phyloP scores from a whole-genome alignment of 139 green algal genomes.

The Chlamydomonas sphaeroides region DNA sequence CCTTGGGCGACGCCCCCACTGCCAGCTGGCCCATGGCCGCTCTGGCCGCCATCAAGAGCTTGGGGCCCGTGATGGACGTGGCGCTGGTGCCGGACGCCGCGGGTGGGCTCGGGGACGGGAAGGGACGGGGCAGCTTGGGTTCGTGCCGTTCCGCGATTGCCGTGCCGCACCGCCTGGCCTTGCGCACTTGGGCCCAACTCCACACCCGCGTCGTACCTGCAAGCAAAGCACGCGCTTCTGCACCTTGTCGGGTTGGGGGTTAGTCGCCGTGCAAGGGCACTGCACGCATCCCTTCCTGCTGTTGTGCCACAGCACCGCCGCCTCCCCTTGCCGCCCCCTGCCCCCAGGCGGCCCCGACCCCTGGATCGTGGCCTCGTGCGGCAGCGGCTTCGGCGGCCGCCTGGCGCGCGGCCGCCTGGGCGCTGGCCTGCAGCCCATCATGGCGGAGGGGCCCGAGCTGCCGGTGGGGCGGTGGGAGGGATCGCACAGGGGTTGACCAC shows the following conservation, averaged over 20 bases:
- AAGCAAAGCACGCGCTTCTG: no score
- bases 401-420: slow-evolving; percentile 35
- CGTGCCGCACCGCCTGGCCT: background rate
- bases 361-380: slow-evolving; percentile 37
- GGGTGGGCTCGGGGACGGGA: slow-evolving; percentile 8
- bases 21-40: slow-evolving; percentile 35
- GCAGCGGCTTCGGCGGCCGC: slow-evolving; percentile 24
- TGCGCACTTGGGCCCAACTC: no score
- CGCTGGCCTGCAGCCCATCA: slow-evolving; percentile 37
- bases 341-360: slow-evolving; percentile 31
- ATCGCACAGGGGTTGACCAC: background rate
- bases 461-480: slow-evolving; percentile 17
- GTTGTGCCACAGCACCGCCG: no score
- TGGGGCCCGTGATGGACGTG: slow-evolving; percentile 47
- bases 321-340: background rate
- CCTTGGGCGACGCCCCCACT: no score
- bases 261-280: no score
- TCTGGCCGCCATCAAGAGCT: slow-evolving; percentile 47
- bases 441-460: slow-evolving; percentile 32
- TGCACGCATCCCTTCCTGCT: no score
- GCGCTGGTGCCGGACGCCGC: slow-evolving; percentile 37
- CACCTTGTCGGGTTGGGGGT: no score
- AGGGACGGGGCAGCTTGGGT: no score
- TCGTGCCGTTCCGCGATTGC: no score
- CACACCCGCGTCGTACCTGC: no score